phyloP scores from a whole-genome alignment of 495 filamentous ascomycete species.

The Lasiosphaeriaceae sp. region DNA sequence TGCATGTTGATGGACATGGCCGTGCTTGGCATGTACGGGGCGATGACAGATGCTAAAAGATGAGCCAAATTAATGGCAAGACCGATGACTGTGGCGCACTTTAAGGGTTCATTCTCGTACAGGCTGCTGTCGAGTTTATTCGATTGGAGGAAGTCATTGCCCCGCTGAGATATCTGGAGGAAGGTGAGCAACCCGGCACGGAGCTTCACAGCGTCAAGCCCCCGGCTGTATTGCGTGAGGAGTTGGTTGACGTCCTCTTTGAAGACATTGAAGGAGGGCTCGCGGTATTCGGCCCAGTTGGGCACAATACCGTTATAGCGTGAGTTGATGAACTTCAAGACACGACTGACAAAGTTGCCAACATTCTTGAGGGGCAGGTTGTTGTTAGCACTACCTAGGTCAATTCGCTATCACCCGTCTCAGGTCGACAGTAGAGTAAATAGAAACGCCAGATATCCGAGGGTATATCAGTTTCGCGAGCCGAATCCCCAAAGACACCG shows the following conservation, averaged over 20 bases:
- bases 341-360: conserved; percentile 85
- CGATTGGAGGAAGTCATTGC: conserved; percentile 73
- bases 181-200: conserved; percentile 63
- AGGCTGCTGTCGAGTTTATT: conserved; percentile 75
- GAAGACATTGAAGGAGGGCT: conserved; percentile 30
- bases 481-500: conserved; percentile 83
- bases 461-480: conserved; percentile 74
- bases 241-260: conserved; percentile 52
- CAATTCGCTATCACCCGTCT: conserved; percentile 81
- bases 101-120: conserved; percentile 51
- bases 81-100: conserved; percentile 67
- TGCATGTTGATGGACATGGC: conserved; percentile 64
- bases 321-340: conserved; percentile 80
- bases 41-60: conserved; percentile 66
- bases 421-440: conserved; percentile 75
- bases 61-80: conserved; percentile 73
- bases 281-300: conserved; percentile 44
- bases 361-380: conserved; percentile 79
- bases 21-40: conserved; percentile 78
- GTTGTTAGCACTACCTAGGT: conserved; percentile 80
- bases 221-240: conserved; percentile 61
- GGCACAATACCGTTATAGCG: conserved; percentile 64
- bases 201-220: conserved; percentile 69
- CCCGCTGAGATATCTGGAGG: conserved; percentile 66
- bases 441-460: conserved; percentile 90